These are phyloP conservation scores for Hirschfeldia incana DNA, from an alignment of 345 rosid genomes.

Conservation along the genomic window DNA sequence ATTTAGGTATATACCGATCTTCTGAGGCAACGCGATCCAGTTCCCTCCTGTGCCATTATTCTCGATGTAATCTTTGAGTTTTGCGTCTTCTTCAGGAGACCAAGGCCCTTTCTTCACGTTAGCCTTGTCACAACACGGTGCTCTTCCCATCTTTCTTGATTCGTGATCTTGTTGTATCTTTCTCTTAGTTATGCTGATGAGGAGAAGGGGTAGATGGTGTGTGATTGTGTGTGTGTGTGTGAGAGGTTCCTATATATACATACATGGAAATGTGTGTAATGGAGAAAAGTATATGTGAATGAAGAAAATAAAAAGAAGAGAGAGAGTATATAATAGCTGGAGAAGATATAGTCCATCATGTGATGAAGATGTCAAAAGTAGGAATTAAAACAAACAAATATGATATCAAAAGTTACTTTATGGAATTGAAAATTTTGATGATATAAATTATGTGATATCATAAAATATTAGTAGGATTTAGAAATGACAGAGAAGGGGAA, in stretches of 20 bases:
- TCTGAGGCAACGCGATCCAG: conserved; percentile 86
- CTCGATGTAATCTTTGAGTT: conserved; percentile 70
- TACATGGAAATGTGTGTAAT: conserved; percentile 20
- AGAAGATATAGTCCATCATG: conserved; percentile 56
- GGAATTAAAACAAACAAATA: conserved; percentile 30
- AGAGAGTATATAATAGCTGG: conserved; percentile 55
- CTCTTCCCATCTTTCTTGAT: conserved; percentile 68
- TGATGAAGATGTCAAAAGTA: conserved; percentile 50
- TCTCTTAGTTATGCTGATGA: conserved; percentile 27
- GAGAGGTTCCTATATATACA: conserved; percentile 35
- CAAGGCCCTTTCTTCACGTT: conserved; percentile 90
- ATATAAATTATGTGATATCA: conserved; percentile 10
- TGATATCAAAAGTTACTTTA: conserved; percentile 38
- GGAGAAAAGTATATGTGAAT: conserved; percentile 38
- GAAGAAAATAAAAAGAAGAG: conserved; percentile 17
- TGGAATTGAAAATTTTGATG: conserved; percentile 30
- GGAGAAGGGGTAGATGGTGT: conserved; percentile 21
- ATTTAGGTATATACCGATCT: conserved; percentile 50
- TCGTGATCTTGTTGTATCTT: conserved; percentile 21
- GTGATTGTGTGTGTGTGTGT: conserved; percentile 37
- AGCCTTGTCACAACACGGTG: conserved; percentile 90
- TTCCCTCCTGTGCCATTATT: conserved; percentile 75
- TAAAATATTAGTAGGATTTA: conserved; percentile 31
- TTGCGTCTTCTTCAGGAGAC: conserved; percentile 91
- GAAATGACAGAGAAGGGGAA: conserved; percentile 47